Percentiles rank a stretch among this genome's conserved stretches.
phyloP scores from a whole-genome alignment of 345 rosid species.

The Sonneratia alba region DNA sequence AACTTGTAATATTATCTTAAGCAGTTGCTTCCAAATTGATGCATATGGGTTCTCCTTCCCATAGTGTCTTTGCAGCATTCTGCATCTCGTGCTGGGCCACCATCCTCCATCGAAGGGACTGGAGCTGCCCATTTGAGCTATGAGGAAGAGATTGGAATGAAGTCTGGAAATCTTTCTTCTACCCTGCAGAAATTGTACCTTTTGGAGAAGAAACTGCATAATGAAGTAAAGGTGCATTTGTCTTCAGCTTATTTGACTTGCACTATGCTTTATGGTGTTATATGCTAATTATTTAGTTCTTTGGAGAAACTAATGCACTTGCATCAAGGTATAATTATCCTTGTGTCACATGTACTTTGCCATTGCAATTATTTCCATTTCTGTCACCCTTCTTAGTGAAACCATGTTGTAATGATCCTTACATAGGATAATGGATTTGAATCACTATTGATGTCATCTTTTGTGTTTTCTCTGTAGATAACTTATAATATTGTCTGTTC shows the following conservation, averaged over 20 bases:
- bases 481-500: background rate
- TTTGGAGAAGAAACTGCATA: slow-evolving; percentile 92
- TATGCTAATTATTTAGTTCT: background rate
- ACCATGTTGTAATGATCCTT: background rate
- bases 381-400: background rate
- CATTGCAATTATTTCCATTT: background rate
- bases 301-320: background rate
- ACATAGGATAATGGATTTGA: background rate
- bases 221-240: slow-evolving; percentile 74
- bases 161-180: slow-evolving; percentile 74
- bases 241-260: background rate
- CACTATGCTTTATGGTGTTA: background rate
- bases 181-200: slow-evolving; percentile 72
- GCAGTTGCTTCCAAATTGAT: slow-evolving; percentile 56
- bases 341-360: too few species aligned
- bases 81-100: slow-evolving; percentile 44
- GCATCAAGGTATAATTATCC: background rate
- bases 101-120: slow-evolving; percentile 27
- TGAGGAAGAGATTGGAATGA: slow-evolving; percentile 60
- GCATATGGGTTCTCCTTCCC: slow-evolving; percentile 48
- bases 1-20: background rate
- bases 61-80: slow-evolving; percentile 49
- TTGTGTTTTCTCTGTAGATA: background rate
- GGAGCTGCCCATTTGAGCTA: slow-evolving; percentile 36
- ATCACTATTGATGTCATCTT: background rate